Evolutionary conservation across 2,329 filamentous ascomycete genomes (phyloP).

Genomic region (Diaporthe sp.): DNA sequence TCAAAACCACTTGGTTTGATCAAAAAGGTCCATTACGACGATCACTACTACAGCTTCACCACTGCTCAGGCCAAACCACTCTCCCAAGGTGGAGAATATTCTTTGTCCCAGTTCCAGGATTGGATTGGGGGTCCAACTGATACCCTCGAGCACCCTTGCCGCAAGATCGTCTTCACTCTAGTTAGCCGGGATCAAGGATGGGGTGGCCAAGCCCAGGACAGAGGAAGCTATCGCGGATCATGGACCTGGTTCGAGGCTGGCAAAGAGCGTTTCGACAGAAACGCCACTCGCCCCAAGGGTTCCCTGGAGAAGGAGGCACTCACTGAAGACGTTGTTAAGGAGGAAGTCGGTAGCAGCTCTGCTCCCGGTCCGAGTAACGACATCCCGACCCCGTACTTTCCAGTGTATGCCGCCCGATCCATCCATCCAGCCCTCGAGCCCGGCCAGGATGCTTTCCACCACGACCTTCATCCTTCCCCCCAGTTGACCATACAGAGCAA

Average conservation of each 20-base stretch:
- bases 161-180: slow-evolving; percentile 71
- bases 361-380: neutral
- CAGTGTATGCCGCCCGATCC: slow-evolving; percentile 46
- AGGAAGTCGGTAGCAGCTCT: slow-evolving; percentile 28
- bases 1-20: slow-evolving; percentile 57
- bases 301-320: slow-evolving; percentile 19
- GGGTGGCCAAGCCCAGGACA: slow-evolving; percentile 52
- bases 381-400: slow-evolving; percentile 37
- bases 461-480: slow-evolving; percentile 52
- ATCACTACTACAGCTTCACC: slow-evolving; percentile 42
- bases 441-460: slow-evolving; percentile 50
- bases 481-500: slow-evolving; percentile 65
- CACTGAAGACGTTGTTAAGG: neutral
- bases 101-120: slow-evolving; percentile 49
- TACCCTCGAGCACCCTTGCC: slow-evolving; percentile 62
- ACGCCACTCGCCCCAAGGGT: slow-evolving; percentile 13
- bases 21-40: slow-evolving; percentile 46
- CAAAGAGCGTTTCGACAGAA: slow-evolving; percentile 65
- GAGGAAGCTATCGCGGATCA: slow-evolving; percentile 60
- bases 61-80: slow-evolving; percentile 38
- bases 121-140: slow-evolving; percentile 58
- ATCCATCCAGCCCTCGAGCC: slow-evolving; percentile 35
- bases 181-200: slow-evolving; percentile 67
- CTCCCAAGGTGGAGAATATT: slow-evolving; percentile 47
- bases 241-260: slow-evolving; percentile 77